These are phyloP conservation scores for Lactifluus pinguis DNA, from an alignment of 768 basidiomycete species.

Conservation along the genomic window DNA sequence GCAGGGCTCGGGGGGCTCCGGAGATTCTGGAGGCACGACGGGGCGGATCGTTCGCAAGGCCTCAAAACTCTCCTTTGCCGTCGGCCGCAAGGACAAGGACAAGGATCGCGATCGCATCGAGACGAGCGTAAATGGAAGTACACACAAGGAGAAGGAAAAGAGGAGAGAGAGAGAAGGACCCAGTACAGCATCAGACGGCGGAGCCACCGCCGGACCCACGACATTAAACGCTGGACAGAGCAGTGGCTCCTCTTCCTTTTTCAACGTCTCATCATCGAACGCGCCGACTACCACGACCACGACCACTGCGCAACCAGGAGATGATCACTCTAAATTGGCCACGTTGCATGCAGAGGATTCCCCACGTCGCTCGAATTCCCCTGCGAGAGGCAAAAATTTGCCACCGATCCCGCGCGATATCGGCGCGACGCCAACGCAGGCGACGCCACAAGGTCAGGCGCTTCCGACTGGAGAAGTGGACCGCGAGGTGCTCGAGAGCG, in stretches of 20 bases:
- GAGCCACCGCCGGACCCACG: constrained; percentile 24
- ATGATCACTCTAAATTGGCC: constrained; percentile 26
- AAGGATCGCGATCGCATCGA: constrained; percentile 23
- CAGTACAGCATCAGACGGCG: constrained; percentile 33
- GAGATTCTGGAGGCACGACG: constrained; percentile 41
- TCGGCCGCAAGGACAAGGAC: constrained; percentile 41
- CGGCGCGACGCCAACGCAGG: constrained; percentile 29
- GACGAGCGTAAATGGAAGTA: constrained; percentile 12
- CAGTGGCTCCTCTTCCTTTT: constrained; percentile 77
- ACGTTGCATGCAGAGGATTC: constrained; percentile 19
- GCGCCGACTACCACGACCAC: constrained; percentile 24
- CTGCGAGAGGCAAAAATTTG: constrained; percentile 54
- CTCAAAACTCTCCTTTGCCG: constrained; percentile 70
- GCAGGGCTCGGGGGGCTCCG: constrained; percentile 41
- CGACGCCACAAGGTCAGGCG: constrained; percentile 15
- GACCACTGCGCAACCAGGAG: constrained; percentile 28
- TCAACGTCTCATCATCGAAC: constrained; percentile 63
- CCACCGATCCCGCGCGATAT: constrained; percentile 78
- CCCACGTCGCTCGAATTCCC: constrained; percentile 35
- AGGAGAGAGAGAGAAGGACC: constrained; percentile 38
- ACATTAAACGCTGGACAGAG: constrained; percentile 54
- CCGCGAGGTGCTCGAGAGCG: constrained; percentile 58
- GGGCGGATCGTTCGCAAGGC: constrained; percentile 62
- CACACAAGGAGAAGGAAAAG: neutral
- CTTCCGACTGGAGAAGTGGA: constrained; percentile 61